phyloP scores from a whole-genome alignment of 208 protist genomes.

The Crithidia mellificae region DNA sequence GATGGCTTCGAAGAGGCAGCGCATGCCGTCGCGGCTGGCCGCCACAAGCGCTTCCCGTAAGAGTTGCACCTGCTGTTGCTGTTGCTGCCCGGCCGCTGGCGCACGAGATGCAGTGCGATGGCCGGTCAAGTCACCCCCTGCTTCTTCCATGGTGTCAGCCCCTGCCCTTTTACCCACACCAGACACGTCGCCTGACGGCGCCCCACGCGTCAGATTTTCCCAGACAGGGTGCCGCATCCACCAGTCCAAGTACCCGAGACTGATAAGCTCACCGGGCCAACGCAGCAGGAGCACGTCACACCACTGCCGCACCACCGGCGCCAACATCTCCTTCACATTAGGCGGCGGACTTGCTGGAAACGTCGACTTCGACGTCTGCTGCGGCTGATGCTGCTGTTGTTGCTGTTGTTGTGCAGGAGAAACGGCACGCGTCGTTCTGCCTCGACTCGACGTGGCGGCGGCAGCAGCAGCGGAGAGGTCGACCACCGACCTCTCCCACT shows the following conservation, averaged over 20 bases:
- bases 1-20: slow-evolving; percentile 12
- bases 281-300: slow-evolving; percentile 27
- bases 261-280: slow-evolving; percentile 42
- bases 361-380: not conserved
- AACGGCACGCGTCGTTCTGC: not conserved
- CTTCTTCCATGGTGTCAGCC: not conserved
- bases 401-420: not conserved
- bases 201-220: not conserved
- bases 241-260: slow-evolving; percentile 57
- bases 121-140: not conserved
- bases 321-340: slow-evolving; percentile 4
- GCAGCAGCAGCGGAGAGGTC: not conserved
- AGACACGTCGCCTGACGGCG: not conserved
- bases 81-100: not conserved
- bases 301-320: slow-evolving; percentile 21
- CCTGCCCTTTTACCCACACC: not conserved
- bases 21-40: slow-evolving; percentile 17
- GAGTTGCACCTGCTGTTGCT: not conserved
- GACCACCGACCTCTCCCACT: slow-evolving; percentile 3
- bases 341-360: slow-evolving; percentile 1
- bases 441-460: not conserved
- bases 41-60: slow-evolving; percentile 8
- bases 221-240: slow-evolving; percentile 47
- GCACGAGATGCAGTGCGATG: not conserved
- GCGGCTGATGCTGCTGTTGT: too few relatives aligned